A percentile compares a stretch with the other conserved stretches of the same genome.
Conservation (phyloP, 192 early-diverging fungal genomes). For the Chytriomyces confervae region DNA sequence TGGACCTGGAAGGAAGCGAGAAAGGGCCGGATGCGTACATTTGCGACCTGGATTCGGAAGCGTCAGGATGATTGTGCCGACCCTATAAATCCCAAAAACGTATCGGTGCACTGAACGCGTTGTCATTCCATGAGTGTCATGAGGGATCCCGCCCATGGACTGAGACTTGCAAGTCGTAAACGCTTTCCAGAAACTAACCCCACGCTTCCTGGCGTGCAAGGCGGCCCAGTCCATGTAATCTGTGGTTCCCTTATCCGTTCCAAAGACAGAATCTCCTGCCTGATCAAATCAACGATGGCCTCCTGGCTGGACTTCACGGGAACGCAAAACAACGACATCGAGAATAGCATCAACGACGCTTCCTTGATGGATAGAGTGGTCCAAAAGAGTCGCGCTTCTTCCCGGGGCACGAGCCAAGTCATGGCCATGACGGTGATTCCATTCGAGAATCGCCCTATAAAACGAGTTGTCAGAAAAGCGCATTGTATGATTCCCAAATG, state of each 20-base stretch:
- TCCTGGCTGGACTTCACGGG: constrained; percentile 75
- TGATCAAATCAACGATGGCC: constrained; percentile 88
- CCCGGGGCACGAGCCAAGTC: constrained; percentile 82
- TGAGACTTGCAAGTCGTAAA: constrained; percentile 99
- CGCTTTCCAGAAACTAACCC: constrained; percentile 97
- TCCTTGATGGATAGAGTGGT: constrained; percentile 90
- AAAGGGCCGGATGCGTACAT: too few species aligned
- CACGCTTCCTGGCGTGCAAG: constrained; percentile 83
- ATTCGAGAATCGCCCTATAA: too few species aligned
- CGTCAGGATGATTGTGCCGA: too few species aligned
- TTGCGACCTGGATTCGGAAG: too few species aligned
- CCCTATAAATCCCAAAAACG: constrained; percentile 92
- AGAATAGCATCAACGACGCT: constrained; percentile 88
- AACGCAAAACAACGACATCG: constrained; percentile 73
- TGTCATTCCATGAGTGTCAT: constrained; percentile 95
- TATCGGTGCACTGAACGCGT: constrained; percentile 99
- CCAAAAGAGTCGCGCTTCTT: constrained; percentile 84
- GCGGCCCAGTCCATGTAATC: constrained; percentile 99
- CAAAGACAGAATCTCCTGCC: constrained; percentile 99
- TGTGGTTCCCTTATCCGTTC: constrained; percentile 98
- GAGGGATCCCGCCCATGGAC: too few species aligned
- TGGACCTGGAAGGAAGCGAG: too few species aligned
- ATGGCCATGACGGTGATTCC: too few species aligned
- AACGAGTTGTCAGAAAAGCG: too few species aligned
- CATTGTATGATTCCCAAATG: too few species aligned